A percentile compares a stretch with the other conserved stretches of the same genome.
These are phyloP conservation scores for Naganishia randhawae DNA, from an alignment of 768 basidiomycete species.

Conservation along the genomic window DNA sequence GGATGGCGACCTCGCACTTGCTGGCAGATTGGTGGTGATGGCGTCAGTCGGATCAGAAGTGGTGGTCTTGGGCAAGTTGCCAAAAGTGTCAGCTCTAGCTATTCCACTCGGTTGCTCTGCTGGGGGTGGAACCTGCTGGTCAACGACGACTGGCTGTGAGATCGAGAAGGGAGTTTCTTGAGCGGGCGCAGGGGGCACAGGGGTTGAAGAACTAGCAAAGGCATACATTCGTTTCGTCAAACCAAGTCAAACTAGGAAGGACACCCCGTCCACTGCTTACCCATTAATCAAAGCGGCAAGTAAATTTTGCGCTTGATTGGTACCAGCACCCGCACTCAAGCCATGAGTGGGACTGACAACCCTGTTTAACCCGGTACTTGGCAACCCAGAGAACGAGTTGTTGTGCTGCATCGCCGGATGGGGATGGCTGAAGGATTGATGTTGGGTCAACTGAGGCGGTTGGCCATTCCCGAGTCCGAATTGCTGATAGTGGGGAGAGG, in stretches of 20 bases:
- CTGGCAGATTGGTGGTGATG: background rate
- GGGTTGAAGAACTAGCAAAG: background rate
- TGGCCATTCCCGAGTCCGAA: constrained; percentile 7
- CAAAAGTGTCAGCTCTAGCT: constrained; percentile 1
- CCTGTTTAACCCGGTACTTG: constrained; percentile 17
- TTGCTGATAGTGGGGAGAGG: background rate
- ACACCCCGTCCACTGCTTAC: background rate
- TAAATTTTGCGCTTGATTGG: constrained; percentile 6
- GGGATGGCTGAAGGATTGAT: background rate
- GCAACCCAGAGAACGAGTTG: constrained; percentile 15
- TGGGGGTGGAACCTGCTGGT: background rate
- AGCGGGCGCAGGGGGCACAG: background rate
- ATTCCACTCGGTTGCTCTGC: background rate
- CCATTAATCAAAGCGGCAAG: constrained; percentile 14
- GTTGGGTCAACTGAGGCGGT: background rate
- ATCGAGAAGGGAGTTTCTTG: constrained; percentile 8
- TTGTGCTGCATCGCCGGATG: constrained; percentile 21
- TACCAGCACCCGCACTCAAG: constrained; percentile 13
- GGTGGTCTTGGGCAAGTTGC: background rate
- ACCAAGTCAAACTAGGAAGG: background rate
- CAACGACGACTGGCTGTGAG: constrained; percentile 6
- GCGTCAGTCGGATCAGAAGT: background rate
- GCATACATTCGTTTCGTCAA: background rate
- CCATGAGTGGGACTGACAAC: constrained; percentile 17
- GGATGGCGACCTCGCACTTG: background rate